Percentiles rank a stretch among this genome's conserved stretches.
phyloP scores from a whole-genome alignment of 805 yeast species.

The Zygosaccharomyces rouxii region DNA sequence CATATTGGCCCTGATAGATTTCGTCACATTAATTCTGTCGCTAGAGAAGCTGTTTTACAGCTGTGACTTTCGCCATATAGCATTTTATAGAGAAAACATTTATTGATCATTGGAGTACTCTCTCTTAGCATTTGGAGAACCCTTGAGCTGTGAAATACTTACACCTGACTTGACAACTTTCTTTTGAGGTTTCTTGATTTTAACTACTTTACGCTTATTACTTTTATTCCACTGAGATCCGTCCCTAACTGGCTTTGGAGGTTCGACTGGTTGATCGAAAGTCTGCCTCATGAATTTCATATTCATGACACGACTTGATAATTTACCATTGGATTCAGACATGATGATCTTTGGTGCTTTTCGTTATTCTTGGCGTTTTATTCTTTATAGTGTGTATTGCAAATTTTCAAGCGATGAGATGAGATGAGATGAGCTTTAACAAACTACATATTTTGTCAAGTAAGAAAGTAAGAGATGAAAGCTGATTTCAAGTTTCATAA shows the following conservation, averaged over 20 bases:
- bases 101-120: slow-evolving; percentile 17
- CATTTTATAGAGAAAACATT: slow-evolving; percentile 21
- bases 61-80: not conserved
- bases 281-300: slow-evolving; percentile 66
- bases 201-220: slow-evolving; percentile 3
- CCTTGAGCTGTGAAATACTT: slow-evolving; percentile 12
- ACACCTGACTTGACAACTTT: slow-evolving; percentile 6
- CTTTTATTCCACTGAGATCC: slow-evolving; percentile 22
- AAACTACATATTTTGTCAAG: not conserved
- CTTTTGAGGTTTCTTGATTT: slow-evolving; percentile 4
- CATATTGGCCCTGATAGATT: slow-evolving; percentile 92
- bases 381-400: slow-evolving; percentile 1
- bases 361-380: slow-evolving; percentile 2
- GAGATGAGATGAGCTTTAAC: slow-evolving; percentile 11
- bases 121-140: slow-evolving; percentile 12
- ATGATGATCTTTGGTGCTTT: slow-evolving; percentile 8
- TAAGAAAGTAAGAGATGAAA: slow-evolving; percentile 49
- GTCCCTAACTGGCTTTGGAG: slow-evolving; percentile 15
- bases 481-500: slow-evolving; percentile 88
- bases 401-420: slow-evolving; percentile 22
- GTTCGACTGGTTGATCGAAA: slow-evolving; percentile 33
- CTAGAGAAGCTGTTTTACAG: slow-evolving; percentile 55
- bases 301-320: slow-evolving; percentile 71
- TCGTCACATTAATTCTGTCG: slow-evolving; percentile 85
- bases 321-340: slow-evolving; percentile 32